phyloP scores from a whole-genome alignment of 139 green algal genomes.

The Eudorina sp. region DNA sequence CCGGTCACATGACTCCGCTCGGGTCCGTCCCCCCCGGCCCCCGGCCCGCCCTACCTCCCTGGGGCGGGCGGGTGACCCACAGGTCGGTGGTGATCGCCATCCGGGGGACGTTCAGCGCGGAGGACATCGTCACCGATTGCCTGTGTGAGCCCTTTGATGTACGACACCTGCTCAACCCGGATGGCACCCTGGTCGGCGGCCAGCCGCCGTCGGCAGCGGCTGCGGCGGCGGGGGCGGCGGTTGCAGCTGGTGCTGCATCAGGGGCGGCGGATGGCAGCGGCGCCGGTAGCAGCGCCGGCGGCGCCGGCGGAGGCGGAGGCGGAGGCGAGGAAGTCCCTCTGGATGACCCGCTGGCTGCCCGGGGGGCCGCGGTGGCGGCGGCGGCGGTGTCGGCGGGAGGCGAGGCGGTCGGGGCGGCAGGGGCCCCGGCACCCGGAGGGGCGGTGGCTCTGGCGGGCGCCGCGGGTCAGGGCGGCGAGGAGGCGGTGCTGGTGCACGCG shows the following conservation, averaged over 20 bases:
- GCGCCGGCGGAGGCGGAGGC: not conserved
- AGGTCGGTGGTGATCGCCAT: conserved; percentile 70
- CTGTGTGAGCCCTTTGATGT: conserved; percentile 71
- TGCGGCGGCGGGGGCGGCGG: not conserved
- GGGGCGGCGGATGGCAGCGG: not conserved
- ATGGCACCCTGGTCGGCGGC: not conserved
- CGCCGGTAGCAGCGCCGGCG: not conserved
- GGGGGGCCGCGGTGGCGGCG: not conserved
- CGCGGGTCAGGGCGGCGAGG: not conserved
- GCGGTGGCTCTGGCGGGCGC: not conserved
- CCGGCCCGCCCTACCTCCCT: no score
- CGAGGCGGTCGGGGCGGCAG: not conserved
- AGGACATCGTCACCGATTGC: conserved; percentile 76
- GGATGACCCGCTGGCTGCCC: not conserved
- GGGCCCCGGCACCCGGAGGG: no score
- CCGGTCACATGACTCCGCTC: no score
- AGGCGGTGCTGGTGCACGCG: conserved; percentile 55
- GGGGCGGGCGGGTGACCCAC: not conserved
- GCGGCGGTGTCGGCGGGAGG: not conserved
- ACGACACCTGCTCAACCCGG: conserved; percentile 58
- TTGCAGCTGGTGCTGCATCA: not conserved
- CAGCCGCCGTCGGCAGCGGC: no score
- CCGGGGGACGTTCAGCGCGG: conserved; percentile 69
- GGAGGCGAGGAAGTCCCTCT: not conserved
- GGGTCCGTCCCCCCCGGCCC: no score